A percentile compares a stretch with the other conserved stretches of the same genome.
phyloP scores from a whole-genome alignment of 192 early-diverging fungal species.

The Umbelopsis ramanniana region DNA sequence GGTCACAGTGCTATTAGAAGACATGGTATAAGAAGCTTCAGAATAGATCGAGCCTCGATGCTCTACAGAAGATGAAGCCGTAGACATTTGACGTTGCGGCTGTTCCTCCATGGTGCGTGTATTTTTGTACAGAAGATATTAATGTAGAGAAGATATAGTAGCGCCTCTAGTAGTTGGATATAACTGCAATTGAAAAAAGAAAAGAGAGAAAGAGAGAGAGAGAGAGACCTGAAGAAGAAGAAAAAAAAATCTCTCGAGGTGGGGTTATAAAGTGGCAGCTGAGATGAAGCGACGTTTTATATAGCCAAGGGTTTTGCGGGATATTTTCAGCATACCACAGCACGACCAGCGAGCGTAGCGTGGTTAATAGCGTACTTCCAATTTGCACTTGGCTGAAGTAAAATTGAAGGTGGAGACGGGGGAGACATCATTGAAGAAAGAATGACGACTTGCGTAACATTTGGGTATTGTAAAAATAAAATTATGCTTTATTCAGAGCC shows the following conservation, averaged over 20 bases:
- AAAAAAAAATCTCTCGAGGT: background rate
- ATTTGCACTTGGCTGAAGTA: slow-evolving; percentile 3
- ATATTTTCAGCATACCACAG: too few species aligned
- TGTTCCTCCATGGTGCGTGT: slow-evolving; percentile 14
- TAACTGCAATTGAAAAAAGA: background rate
- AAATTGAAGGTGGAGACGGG: background rate
- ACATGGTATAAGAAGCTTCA: slow-evolving; percentile 19
- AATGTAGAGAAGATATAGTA: background rate
- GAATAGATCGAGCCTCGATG: slow-evolving; percentile 16
- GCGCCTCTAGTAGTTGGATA: too few species aligned
- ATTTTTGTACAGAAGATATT: background rate
- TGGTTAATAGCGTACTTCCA: too few species aligned
- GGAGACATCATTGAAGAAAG: background rate
- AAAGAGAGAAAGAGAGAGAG: slow-evolving; percentile 8
- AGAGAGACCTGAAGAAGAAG: background rate
- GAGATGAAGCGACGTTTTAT: too few species aligned
- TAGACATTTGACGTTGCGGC: background rate
- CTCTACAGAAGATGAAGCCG: background rate
- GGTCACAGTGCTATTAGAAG: slow-evolving; percentile 17
- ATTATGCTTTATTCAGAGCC: slow-evolving; percentile 2
- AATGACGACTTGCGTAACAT: slow-evolving; percentile 18
- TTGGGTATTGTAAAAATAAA: background rate
- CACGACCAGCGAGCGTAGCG: too few species aligned
- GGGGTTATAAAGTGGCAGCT: background rate
- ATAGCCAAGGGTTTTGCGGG: too few species aligned